These are phyloP conservation scores for Spiromastix sp. DNA, from an alignment of 2,329 filamentous ascomycete species.

Conservation along the genomic window DNA sequence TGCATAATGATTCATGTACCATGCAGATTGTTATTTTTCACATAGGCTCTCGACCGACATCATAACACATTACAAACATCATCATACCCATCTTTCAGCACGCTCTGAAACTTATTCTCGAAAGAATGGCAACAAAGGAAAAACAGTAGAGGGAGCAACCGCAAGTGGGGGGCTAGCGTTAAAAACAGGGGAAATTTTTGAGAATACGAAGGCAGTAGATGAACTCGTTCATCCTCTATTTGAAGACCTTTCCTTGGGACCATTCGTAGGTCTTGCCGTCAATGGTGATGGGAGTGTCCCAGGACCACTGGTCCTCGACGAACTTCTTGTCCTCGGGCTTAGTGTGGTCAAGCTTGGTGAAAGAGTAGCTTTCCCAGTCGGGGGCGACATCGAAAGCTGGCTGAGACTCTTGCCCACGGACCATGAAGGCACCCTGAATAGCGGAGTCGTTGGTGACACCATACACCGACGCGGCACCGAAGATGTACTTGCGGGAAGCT, in stretches of 20 bases:
- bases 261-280: constrained; percentile 82
- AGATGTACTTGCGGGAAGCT: constrained; percentile 95
- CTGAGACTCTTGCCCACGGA: constrained; percentile 78
- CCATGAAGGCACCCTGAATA: constrained; percentile 85
- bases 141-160: no score
- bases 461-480: constrained; percentile 82
- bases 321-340: constrained; percentile 78
- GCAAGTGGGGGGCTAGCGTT: no score
- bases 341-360: constrained; percentile 88
- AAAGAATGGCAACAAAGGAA: neutral
- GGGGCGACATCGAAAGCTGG: constrained; percentile 95
- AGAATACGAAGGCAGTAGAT: neutral
- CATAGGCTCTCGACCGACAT: no score
- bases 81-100: neutral
- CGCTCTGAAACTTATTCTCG: neutral
- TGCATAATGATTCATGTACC: no score
- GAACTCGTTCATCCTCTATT: constrained; percentile 50
- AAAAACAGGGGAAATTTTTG: neutral
- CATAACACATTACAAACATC: constrained; percentile 6
- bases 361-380: constrained; percentile 92
- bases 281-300: constrained; percentile 74
- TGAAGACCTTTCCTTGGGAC: constrained; percentile 96
- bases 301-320: constrained; percentile 79
- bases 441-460: constrained; percentile 80
- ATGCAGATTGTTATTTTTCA: no score